phyloP scores from a whole-genome alignment of 805 yeast species.

The Komagataella pastoris region DNA sequence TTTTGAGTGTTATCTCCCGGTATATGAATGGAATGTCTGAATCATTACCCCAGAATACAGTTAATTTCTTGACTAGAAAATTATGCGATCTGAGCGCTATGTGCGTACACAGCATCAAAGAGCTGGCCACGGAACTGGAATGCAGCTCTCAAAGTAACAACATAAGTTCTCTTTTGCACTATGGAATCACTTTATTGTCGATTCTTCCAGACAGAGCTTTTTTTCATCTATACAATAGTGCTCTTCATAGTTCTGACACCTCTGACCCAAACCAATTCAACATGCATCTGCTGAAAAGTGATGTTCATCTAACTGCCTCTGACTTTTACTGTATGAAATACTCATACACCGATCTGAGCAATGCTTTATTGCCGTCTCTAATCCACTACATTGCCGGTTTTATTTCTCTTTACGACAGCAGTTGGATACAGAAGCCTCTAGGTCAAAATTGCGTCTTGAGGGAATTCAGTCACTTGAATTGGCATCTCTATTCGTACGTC shows the following conservation, averaged over 20 bases:
- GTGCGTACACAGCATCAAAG: neutral
- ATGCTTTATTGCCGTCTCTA: neutral
- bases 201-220: neutral
- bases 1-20: neutral
- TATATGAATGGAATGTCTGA: neutral
- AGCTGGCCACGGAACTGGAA: neutral
- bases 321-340: neutral
- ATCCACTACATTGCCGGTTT: neutral
- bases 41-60: neutral
- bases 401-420: neutral
- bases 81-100: neutral
- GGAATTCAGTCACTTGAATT: slow-evolving; percentile 39
- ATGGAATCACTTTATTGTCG: neutral
- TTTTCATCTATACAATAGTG: neutral
- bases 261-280: neutral
- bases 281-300: neutral
- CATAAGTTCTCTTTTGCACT: neutral
- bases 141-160: neutral
- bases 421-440: neutral
- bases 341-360: neutral
- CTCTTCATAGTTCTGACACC: neutral
- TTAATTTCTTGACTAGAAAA: neutral
- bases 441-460: slow-evolving; percentile 15
- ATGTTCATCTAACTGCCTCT: neutral
- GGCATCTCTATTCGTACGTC: slow-evolving; percentile 48